phyloP scores from a whole-genome alignment of 768 basidiomycete genomes.

The Boletus pseudopeckii region DNA sequence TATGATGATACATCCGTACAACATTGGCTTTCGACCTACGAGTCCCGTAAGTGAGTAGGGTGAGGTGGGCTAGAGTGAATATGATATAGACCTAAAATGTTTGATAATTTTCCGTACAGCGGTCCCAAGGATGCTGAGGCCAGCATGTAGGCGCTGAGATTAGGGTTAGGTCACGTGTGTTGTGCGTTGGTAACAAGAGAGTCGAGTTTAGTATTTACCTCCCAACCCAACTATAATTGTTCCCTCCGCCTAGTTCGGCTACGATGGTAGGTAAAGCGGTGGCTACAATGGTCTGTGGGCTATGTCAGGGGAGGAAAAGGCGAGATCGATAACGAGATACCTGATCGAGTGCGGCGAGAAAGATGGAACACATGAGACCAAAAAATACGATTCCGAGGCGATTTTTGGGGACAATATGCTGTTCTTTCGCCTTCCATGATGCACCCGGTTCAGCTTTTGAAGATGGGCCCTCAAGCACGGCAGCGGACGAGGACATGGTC shows the following conservation, averaged over 20 bases:
- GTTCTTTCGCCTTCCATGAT: slow-evolving; percentile 38
- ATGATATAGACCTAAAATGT: slow-evolving; percentile 33
- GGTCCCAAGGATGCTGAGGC: slow-evolving; percentile 40
- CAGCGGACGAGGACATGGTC: slow-evolving; percentile 8
- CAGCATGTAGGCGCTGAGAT: slow-evolving; percentile 44
- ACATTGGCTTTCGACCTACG: slow-evolving; percentile 37
- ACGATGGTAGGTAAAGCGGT: slow-evolving; percentile 52
- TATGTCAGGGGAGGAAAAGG: neutral
- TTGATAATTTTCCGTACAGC: slow-evolving; percentile 47
- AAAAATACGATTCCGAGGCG: slow-evolving; percentile 40
- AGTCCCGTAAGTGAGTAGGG: neutral
- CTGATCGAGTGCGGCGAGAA: slow-evolving; percentile 50
- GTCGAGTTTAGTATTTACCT: slow-evolving; percentile 32
- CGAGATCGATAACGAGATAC: slow-evolving; percentile 15
- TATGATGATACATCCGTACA: slow-evolving; percentile 34
- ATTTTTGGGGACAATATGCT: slow-evolving; percentile 43
- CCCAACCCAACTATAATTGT: slow-evolving; percentile 50
- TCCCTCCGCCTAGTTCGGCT: slow-evolving; percentile 40
- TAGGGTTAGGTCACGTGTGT: neutral
- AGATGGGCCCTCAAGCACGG: neutral
- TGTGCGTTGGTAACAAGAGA: neutral
- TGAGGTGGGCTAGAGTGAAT: neutral
- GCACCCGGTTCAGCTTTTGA: slow-evolving; percentile 25
- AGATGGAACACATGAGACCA: slow-evolving; percentile 42
- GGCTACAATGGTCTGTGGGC: slow-evolving; percentile 41